A percentile compares a stretch with the other conserved stretches of the same genome.
Evolutionary conservation across 2,329 filamentous ascomycete species (phyloP).

Genomic region (Orbilia oligospora): DNA sequence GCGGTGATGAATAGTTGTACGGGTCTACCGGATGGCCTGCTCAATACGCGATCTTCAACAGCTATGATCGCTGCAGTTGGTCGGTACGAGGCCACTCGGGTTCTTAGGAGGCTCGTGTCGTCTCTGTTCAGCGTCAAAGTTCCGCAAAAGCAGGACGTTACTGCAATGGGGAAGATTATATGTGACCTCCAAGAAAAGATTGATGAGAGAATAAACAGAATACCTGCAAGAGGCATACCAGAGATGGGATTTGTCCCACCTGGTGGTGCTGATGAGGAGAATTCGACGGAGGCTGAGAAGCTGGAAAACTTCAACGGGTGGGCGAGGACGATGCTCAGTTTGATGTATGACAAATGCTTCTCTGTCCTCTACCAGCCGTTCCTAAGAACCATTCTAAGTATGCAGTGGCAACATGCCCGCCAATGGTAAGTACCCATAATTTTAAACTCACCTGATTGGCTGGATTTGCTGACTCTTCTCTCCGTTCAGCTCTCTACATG

Average conservation of each 20-base stretch:
- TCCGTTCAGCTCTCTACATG: conserved; percentile 61
- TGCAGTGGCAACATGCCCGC: conserved; percentile 63
- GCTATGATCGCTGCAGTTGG: conserved; percentile 64
- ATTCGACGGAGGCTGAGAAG: conserved; percentile 56
- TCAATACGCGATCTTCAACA: conserved; percentile 57
- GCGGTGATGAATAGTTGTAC: conserved; percentile 51
- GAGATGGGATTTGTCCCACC: conserved; percentile 64
- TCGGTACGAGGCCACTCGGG: conserved; percentile 62
- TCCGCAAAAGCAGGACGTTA: conserved; percentile 62
- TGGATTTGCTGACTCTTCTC: conserved; percentile 3
- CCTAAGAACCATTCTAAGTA: conserved; percentile 63
- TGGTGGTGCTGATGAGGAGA: conserved; percentile 47
- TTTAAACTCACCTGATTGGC: not conserved
- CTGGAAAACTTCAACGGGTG: conserved; percentile 63
- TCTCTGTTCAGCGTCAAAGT: conserved; percentile 62
- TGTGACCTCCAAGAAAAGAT: conserved; percentile 62
- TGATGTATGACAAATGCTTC: conserved; percentile 63
- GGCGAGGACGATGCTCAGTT: conserved; percentile 64
- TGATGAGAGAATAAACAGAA: conserved; percentile 63
- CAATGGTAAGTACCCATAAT: conserved; percentile 62
- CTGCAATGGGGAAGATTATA: conserved; percentile 63
- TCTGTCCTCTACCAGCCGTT: conserved; percentile 64
- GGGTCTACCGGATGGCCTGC: conserved; percentile 52
- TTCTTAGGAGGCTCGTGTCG: conserved; percentile 62
- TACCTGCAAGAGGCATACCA: conserved; percentile 63